A percentile compares a stretch with the other conserved stretches of the same genome.
phyloP scores from a whole-genome alignment of 2,329 filamentous ascomycete species.

The Endocalyx cinctus region DNA sequence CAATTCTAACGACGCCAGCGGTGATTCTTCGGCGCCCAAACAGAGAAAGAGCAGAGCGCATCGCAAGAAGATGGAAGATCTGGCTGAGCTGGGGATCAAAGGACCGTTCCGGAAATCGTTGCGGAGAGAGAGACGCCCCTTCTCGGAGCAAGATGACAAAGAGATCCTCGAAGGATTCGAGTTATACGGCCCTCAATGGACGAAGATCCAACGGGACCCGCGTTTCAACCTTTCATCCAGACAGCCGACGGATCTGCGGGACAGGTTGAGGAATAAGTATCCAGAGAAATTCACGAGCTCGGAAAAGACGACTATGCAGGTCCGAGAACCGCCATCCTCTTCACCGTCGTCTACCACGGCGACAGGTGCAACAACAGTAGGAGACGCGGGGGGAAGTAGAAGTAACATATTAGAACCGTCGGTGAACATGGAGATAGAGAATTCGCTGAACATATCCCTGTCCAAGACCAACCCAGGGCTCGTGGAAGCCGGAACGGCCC shows the following conservation, averaged over 20 bases:
- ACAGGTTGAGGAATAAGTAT: conserved; percentile 61
- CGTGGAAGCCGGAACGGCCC: no score
- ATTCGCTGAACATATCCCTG: conserved; percentile 36
- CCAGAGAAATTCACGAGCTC: conserved; percentile 53
- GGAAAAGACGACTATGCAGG: conserved; percentile 48
- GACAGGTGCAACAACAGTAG: no score
- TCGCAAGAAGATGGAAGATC: conserved; percentile 51
- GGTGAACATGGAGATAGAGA: conserved; percentile 45
- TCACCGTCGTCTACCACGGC: no score
- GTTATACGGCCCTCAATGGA: conserved; percentile 60
- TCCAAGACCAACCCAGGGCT: no score
- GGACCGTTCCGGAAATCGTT: conserved; percentile 59
- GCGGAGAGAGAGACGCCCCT: conserved; percentile 55
- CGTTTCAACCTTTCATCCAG: conserved; percentile 53
- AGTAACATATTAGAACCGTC: conserved; percentile 47
- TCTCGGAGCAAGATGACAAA: conserved; percentile 58
- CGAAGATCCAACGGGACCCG: conserved; percentile 58
- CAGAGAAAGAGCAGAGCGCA: conserved; percentile 49
- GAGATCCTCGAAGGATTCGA: conserved; percentile 58
- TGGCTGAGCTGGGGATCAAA: conserved; percentile 54
- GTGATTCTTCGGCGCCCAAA: conserved; percentile 31
- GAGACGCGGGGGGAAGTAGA: conserved; percentile 28
- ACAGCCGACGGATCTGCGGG: conserved; percentile 59
- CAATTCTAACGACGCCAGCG: no score
- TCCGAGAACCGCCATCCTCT: conserved; percentile 41